Percentiles rank a stretch among this genome's conserved stretches.
Evolutionary conservation across 1,139 yeast species (phyloP).

Genomic region (Pneumocystis jirovecii): DNA sequence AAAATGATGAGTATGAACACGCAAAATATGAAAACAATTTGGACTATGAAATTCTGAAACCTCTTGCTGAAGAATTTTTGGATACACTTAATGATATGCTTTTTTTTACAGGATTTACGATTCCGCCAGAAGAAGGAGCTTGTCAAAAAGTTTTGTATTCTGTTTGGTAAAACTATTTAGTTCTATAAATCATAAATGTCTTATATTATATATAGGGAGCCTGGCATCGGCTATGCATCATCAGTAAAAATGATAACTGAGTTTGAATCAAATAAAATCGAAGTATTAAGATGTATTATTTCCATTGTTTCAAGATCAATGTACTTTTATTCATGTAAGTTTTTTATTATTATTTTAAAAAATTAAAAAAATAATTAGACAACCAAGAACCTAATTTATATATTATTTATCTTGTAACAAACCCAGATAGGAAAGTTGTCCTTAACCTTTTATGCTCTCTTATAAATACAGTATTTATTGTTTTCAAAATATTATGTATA

Average conservation of each 20-base stretch:
- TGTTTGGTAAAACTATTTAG: constrained; percentile 9
- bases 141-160: constrained; percentile 13
- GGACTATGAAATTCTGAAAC: constrained; percentile 14
- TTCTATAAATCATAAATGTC: not conserved
- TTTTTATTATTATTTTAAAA: constrained; percentile 21
- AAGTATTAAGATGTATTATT: constrained; percentile 46
- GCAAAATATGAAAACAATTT: not conserved
- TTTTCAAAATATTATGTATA: not conserved
- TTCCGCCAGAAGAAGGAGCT: constrained; percentile 22
- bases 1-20: constrained; percentile 4
- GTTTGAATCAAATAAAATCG: constrained; percentile 52
- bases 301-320: constrained; percentile 51
- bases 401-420: constrained; percentile 42
- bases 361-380: not conserved
- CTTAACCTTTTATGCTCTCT: constrained; percentile 51
- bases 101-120: constrained; percentile 48
- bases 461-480: constrained; percentile 32
- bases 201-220: constrained; percentile 45
- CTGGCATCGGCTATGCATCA: constrained; percentile 49
- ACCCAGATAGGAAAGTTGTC: constrained; percentile 36
- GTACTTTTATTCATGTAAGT: constrained; percentile 35
- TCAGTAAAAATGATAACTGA: constrained; percentile 32
- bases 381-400: constrained; percentile 21
- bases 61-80: constrained; percentile 40
- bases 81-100: constrained; percentile 37